These are phyloP conservation scores for Saccharomyces hybrid DNA, from an alignment of 1,139 yeast genomes.

Conservation along the genomic window DNA sequence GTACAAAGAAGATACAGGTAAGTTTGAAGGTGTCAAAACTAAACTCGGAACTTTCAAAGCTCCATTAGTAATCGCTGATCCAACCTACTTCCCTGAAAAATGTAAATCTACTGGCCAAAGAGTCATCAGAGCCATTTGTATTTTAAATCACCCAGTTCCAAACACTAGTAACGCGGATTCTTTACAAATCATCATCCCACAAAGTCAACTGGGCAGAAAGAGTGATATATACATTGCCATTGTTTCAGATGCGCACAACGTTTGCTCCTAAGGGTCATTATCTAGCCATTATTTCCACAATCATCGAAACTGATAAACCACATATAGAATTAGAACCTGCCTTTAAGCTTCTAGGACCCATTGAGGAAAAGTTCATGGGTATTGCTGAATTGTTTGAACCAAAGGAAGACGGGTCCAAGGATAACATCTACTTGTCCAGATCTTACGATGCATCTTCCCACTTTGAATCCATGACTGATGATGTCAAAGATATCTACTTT, in stretches of 20 bases:
- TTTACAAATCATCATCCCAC: conserved; percentile 90
- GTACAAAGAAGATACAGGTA: conserved; percentile 52
- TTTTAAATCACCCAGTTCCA: conserved; percentile 84
- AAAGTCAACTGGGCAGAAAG: conserved; percentile 87
- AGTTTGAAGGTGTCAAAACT: conserved; percentile 74
- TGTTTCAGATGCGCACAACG: conserved; percentile 83
- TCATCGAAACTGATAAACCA: conserved; percentile 89
- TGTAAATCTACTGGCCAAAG: conserved; percentile 78
- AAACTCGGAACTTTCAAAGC: conserved; percentile 91
- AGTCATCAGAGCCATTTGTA: conserved; percentile 92
- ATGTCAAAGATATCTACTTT: conserved; percentile 86
- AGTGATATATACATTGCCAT: conserved; percentile 93
- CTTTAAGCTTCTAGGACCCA: conserved; percentile 75
- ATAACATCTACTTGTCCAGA: conserved; percentile 73
- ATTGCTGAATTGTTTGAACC: conserved; percentile 91
- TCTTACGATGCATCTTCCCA: conserved; percentile 94
- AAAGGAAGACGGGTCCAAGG: conserved; percentile 66
- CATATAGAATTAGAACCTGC: conserved; percentile 93
- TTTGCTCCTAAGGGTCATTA: conserved; percentile 84
- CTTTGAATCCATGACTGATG: conserved; percentile 93
- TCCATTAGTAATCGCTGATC: conserved; percentile 93
- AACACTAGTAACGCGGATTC: conserved; percentile 80
- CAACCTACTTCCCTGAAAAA: conserved; percentile 91
- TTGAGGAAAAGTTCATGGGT: conserved; percentile 85
- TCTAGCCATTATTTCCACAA: conserved; percentile 88